Base-by-base conservation (phyloP, 345 rosid genomes). In the Leavenworthia alabamica region DNA sequence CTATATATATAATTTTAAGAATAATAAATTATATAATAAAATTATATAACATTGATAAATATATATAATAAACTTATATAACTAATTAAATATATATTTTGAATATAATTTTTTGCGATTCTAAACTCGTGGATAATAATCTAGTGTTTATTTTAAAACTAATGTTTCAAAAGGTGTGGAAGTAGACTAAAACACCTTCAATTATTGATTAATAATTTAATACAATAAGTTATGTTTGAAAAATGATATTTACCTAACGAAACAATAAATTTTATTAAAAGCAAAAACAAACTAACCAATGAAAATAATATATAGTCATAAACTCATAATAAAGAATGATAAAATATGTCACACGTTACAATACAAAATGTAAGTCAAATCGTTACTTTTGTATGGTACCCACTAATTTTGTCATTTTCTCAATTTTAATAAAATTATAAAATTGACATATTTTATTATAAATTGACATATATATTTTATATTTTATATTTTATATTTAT, bases 391-490 rank as follows among this genome's bases (percentile, higher is more conserved):
- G 35, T 55, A 65, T 71, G 66, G 66, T 42, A 6, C 74, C 74
- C 74, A 70, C 62, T 28, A 43, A 19, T 55, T 47, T 54, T 62
- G 63, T 62, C 74, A 55, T 62, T 62, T 54, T 62, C 52, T 70
- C 50, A 28, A 47, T 46, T 26, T n/a, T 3, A 35, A 53, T 14
- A 55, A 16, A 16, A 27, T 15, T n/a, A n/a, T n/a, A n/a, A n/a
- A n/a, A n/a, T n/a, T n/a, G n/a, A 22, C 15, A 4, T 53, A 20
- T 23, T 22, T 11, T 35, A 56, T 45, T 9, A 29, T 3, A 33
- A 53, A 20, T 20, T 20, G 22, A 16, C 31, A 27, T 15, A 22
- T 10, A 6, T 53, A 20, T 22, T 22, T 11, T 35, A 56, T 45
- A n/a, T n/a, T n/a, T n/a, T 8, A 29, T 3, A 33, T 42, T 17